Evolutionary conservation across 306 rosid genomes (phyloP).

Genomic region (Urtica urens): DNA sequence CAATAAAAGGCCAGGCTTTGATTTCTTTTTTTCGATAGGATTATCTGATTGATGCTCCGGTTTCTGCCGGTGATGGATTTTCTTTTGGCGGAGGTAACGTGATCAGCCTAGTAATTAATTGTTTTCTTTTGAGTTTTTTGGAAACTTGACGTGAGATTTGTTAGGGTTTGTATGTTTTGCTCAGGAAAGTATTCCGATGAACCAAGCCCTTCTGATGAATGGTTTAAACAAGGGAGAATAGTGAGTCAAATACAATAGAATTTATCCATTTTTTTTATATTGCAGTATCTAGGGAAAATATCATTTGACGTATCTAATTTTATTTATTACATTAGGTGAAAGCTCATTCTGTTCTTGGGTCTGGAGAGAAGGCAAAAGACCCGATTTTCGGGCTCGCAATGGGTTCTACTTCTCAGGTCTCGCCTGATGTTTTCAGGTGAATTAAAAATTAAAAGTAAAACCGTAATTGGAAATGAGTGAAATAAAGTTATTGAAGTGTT

Average conservation of each 20-base stretch:
- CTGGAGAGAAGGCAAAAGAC: slow-evolving; percentile 76
- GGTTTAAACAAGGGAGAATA: slow-evolving; percentile 77
- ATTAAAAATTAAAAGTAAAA: not conserved
- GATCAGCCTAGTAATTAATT: not conserved
- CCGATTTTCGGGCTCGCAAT: slow-evolving; percentile 76
- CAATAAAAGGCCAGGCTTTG: not conserved
- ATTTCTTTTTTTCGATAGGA: slow-evolving; percentile 27
- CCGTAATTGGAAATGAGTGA: not conserved
- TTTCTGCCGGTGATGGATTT: slow-evolving; percentile 70
- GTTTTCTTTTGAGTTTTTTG: not conserved
- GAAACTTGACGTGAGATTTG: not conserved
- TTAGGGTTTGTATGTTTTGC: too few relatives aligned
- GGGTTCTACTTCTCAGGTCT: slow-evolving; percentile 62
- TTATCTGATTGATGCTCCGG: slow-evolving; percentile 74
- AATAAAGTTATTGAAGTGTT: not conserved
- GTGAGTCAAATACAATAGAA: slow-evolving; percentile 28
- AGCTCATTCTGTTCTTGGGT: slow-evolving; percentile 46
- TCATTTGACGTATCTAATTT: not conserved
- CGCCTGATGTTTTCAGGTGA: slow-evolving; percentile 56
- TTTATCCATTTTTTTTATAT: not conserved
- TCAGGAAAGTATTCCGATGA: slow-evolving; percentile 81
- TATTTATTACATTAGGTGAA: slow-evolving; percentile 31
- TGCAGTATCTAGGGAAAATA: not conserved
- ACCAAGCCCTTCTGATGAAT: slow-evolving; percentile 74
- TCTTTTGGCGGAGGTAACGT: slow-evolving; percentile 69